These are phyloP conservation scores for Gossypium raimondii DNA, from an alignment of 345 rosid genomes.

Conservation along the genomic window DNA sequence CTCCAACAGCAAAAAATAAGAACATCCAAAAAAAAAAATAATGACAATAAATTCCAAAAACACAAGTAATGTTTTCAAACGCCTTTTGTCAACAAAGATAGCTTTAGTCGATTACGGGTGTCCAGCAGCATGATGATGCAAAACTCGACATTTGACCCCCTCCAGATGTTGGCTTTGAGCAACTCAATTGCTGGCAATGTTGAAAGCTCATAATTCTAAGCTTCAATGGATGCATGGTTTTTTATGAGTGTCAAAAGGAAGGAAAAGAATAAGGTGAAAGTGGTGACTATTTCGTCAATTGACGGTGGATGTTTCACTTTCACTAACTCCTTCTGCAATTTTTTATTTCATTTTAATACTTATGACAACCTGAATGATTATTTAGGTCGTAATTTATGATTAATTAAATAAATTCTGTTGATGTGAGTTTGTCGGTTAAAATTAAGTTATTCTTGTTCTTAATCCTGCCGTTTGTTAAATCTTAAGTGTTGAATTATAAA, in stretches of 20 bases:
- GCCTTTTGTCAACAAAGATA: not conserved
- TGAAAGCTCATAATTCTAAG: not conserved
- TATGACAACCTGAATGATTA: too few relatives aligned
- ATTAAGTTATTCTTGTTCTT: too few relatives aligned
- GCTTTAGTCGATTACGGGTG: constrained; percentile 2
- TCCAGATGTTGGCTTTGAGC: not conserved
- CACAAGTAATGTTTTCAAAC: not conserved
- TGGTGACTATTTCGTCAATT: constrained; percentile 40
- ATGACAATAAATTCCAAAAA: too few relatives aligned
- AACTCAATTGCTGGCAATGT: not conserved
- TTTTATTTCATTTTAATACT: too few relatives aligned
- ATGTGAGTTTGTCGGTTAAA: too few relatives aligned
- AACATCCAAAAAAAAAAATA: too few relatives aligned
- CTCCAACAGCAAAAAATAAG: too few relatives aligned
- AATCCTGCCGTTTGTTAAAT: too few relatives aligned
- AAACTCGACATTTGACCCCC: not conserved
- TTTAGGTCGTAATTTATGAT: too few relatives aligned
- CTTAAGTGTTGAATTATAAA: too few relatives aligned
- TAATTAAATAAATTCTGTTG: too few relatives aligned
- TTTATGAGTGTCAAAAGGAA: not conserved
- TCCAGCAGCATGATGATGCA: not conserved
- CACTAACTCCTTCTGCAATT: too few relatives aligned
- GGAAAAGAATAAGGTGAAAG: not conserved
- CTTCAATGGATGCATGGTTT: not conserved
- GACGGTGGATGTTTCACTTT: not conserved